A percentile compares a stretch with the other conserved stretches of the same genome.
These are phyloP conservation scores for Hevea brasiliensis DNA, from an alignment of 345 rosid species.

Conservation along the genomic window DNA sequence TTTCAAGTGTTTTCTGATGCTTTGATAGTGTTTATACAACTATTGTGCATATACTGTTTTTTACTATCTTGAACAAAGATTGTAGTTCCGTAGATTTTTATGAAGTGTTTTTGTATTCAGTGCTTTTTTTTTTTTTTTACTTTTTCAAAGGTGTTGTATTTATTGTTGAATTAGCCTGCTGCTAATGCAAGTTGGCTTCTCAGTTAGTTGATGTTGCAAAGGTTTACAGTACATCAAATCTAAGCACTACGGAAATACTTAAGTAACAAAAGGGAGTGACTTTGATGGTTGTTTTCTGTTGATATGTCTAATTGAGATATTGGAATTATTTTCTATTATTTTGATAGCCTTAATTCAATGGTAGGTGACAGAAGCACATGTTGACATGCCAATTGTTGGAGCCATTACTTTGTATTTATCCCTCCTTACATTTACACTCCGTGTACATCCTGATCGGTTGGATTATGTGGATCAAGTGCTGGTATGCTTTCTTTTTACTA, in stretches of 20 bases:
- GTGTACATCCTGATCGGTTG: conserved; percentile 93
- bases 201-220: neutral
- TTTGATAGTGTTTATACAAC: neutral
- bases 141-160: neutral
- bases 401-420: conserved; percentile 89
- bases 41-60: neutral
- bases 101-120: neutral
- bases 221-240: neutral
- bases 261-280: neutral
- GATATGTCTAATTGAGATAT: neutral
- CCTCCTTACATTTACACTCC: conserved; percentile 93
- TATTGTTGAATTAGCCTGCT: neutral
- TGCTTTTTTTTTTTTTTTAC: neutral
- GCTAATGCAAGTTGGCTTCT: neutral
- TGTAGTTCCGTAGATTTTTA: neutral
- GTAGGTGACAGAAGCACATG: conserved; percentile 94
- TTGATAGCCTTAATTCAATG: conserved; percentile 15
- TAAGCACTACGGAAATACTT: neutral
- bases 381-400: conserved; percentile 85
- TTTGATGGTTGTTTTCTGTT: neutral
- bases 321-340: neutral
- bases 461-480: conserved; percentile 97
- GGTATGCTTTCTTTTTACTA: conserved; percentile 49
- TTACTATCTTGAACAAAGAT: neutral
- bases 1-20: neutral